Evolutionary conservation across 768 basidiomycete species (phyloP), one percentile per base, ranked within the genome.

Genomic region (Suillus tomentosus): DNA sequence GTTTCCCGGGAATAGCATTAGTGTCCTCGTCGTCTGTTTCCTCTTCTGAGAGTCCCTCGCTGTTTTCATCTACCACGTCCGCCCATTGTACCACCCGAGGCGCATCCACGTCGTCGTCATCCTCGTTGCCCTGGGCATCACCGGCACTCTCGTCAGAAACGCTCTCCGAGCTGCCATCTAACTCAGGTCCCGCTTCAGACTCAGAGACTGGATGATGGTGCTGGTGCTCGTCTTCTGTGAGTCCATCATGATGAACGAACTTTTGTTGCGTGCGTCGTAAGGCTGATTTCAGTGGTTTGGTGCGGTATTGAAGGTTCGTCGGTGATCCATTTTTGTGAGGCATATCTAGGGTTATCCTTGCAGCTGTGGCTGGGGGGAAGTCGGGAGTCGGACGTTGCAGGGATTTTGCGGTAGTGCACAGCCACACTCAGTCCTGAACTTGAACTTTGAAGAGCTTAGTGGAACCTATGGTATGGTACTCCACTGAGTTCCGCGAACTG

Each of bases 1-100:
- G 65, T 31, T 56, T 61, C 40, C 42, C 53, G 40, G 15, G 43
- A 19, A 42, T 55, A 36, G 10, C 60, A 47, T 59, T 66, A 36
- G 66, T 66, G 19, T 65, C 62, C 11, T 66, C 71, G 22, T 71
- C 66, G 1, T 67, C 62, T 5, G 31, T 42, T 31, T 67, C 70
- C 7, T 64, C 64, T 40, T 58, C 67, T 27, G 56, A 31, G 6
- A 60, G 62, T 9, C 63, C 68, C 19, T 54, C 36, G 9, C 51
- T 67, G 67, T 63, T 67, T 68, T 63, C 64, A 17, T 76, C 75
- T 7, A 77, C 78, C 61, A 86, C 85, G 51, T 84, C 86, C 5
- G 83, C 77, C 86, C 87, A 90, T 68, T 85, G 86, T 15, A 81
- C 83, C 34, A 87, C 77, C n/a, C 87, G 79, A 9, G 87, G 85